Conservation (phyloP, 1,284 basidiomycete species). For the Rhodofomes roseus region DNA sequence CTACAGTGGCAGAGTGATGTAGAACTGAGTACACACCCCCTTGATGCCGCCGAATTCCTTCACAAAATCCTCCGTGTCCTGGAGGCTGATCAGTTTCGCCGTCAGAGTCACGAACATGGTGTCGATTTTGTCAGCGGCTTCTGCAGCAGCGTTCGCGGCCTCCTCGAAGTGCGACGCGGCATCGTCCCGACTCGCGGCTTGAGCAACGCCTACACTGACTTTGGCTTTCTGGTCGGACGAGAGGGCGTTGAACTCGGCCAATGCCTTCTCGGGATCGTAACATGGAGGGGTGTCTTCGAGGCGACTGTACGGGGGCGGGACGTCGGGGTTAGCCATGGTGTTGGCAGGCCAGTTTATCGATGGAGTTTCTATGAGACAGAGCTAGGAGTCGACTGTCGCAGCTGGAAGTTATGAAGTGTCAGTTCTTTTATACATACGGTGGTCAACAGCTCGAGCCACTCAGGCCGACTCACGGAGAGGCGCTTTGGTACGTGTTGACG, state of each 20-base stretch:
- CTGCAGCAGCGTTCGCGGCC: not conserved
- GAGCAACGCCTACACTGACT: not conserved
- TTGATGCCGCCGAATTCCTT: not conserved
- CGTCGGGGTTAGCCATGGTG: not conserved
- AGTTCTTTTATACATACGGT: too few species aligned
- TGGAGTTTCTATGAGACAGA: too few species aligned
- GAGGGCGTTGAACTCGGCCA: not conserved
- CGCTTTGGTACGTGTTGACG: too few species aligned
- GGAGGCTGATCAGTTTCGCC: not conserved
- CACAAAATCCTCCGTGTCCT: not conserved
- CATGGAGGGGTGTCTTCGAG: not conserved
- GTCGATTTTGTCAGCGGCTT: not conserved
- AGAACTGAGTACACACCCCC: not conserved
- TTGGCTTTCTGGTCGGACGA: not conserved
- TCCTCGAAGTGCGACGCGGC: not conserved
- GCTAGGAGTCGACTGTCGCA: too few species aligned
- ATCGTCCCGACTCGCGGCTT: not conserved
- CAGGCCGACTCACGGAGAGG: too few species aligned
- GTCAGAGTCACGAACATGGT: not conserved
- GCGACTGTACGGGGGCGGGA: not conserved
- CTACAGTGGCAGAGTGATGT: not conserved
- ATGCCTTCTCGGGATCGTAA: not conserved
- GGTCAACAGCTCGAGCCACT: too few species aligned
- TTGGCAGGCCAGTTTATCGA: too few species aligned
- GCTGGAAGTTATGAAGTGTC: too few species aligned